Evolutionary conservation across 805 yeast genomes (phyloP), one percentile per base, ranked within the genome.

Genomic region (Candida endomychidarum): DNA sequence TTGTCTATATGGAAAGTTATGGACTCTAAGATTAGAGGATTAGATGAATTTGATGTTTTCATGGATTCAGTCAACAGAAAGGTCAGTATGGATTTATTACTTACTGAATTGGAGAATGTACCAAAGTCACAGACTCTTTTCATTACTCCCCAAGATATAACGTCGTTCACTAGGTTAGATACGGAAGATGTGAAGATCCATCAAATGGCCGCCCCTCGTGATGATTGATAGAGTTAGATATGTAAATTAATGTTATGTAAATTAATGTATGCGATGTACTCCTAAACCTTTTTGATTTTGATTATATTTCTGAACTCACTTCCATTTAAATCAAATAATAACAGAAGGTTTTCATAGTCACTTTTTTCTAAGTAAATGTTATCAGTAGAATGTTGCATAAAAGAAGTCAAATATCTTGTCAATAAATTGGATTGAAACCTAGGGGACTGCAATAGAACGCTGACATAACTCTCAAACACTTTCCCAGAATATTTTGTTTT

Each of bases 31-130:
- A 76, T 93, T 14, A 77, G 95, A 44, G 97, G 97, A 0, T 66
- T 93, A 44, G 99, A 93, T 62, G 99, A 93, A 61, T 93, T 86
- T 59, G 99, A 93, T 63, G 99, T 93, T 15, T 93, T 82, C 54
- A 93, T 93, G 99, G 99, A 93, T 60, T 87, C 88, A 35, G 86
- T 88, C 12, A 89, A 90, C 57, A 75, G 99, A 49, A 74, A 82
- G 32, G 77, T 85, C 38, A 88, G 96, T 45, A 79, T 93, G 56
- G 72, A 77, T 34, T 63, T 90, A 46, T 80, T 93, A 57, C 67
- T 89, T 34, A 75, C 75, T 18, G 85, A 87, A 48, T 74, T 90
- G 21, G 63, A 80, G 6, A 72, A 73, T 34, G 76, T 79, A 41
- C 74, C 82, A 0, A 74, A 80, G 45, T 80, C 90, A 0, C 99